A percentile compares a stretch with the other conserved stretches of the same genome.
Evolutionary conservation across 2,329 filamentous ascomycete genomes (phyloP).

Genomic region (Zymoseptoria brevis): DNA sequence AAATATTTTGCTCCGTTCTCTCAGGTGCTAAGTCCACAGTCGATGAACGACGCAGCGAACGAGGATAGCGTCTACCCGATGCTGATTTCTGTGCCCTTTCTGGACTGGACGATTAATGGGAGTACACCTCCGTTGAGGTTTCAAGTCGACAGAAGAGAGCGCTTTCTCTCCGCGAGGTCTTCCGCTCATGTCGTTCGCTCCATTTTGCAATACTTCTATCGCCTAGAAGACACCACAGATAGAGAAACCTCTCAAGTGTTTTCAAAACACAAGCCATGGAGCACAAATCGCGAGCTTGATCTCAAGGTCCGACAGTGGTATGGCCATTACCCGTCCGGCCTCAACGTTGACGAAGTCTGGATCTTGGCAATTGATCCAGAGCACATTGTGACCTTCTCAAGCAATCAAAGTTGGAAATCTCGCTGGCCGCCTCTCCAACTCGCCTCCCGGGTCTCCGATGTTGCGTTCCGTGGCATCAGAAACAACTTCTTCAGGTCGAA

Average conservation of each 20-base stretch:
- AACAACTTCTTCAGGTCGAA: slow-evolving; percentile 31
- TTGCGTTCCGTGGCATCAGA: slow-evolving; percentile 36
- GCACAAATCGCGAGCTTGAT: slow-evolving; percentile 35
- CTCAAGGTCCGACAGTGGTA: slow-evolving; percentile 38
- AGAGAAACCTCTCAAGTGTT: slow-evolving; percentile 36
- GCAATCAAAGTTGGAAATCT: slow-evolving; percentile 39
- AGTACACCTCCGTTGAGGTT: slow-evolving; percentile 33
- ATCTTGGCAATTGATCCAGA: slow-evolving; percentile 34
- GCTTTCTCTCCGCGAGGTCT: slow-evolving; percentile 32
- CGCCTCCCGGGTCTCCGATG: slow-evolving; percentile 33
- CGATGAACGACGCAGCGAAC: slow-evolving; percentile 6
- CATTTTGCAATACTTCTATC: slow-evolving; percentile 37
- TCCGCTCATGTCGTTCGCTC: slow-evolving; percentile 35
- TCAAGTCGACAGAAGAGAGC: slow-evolving; percentile 36
- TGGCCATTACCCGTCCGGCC: slow-evolving; percentile 34
- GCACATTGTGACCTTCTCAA: slow-evolving; percentile 37
- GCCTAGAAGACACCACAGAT: slow-evolving; percentile 36
- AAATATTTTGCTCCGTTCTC: slow-evolving; percentile 37
- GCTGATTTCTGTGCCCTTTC: slow-evolving; percentile 35
- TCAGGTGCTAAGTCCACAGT: slow-evolving; percentile 23
- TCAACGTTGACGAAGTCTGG: slow-evolving; percentile 40
- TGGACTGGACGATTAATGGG: slow-evolving; percentile 37
- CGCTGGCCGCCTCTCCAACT: slow-evolving; percentile 37
- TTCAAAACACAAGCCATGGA: slow-evolving; percentile 37
- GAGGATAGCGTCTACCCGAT: slow-evolving; percentile 24